Percentiles rank a stretch among this genome's conserved stretches.
Conservation (phyloP, 345 rosid species). For the Trapa incisa region DNA sequence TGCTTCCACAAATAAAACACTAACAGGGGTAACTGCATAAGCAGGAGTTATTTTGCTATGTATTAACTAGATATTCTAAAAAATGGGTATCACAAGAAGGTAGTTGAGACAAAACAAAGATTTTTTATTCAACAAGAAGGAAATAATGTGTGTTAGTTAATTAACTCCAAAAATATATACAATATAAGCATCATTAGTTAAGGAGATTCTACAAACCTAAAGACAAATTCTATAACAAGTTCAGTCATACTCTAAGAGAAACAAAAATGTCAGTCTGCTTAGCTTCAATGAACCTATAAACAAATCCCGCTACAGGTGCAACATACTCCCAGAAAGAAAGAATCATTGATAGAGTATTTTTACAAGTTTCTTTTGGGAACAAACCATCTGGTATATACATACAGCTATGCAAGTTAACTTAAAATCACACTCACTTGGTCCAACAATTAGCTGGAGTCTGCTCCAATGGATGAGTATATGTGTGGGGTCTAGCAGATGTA, state of each 20-base stretch:
- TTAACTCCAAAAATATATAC: not conserved
- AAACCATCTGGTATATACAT: too few relatives aligned
- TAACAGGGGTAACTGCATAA: not conserved
- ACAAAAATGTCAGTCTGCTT: not conserved
- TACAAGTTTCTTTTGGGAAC: not conserved
- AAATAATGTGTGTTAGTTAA: not conserved
- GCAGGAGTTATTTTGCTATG: not conserved
- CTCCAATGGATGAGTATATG: slow-evolving; percentile 32
- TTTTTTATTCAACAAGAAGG: not conserved
- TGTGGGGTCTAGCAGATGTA: slow-evolving; percentile 36
- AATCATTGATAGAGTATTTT: not conserved
- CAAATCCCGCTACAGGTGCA: not conserved
- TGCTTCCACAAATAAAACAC: not conserved
- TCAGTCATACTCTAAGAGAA: not conserved
- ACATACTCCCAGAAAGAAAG: not conserved
- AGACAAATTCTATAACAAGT: not conserved
- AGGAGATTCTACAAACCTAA: not conserved
- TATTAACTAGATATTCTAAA: not conserved
- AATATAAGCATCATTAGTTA: not conserved
- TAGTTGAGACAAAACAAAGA: not conserved
- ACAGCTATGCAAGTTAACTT: not conserved
- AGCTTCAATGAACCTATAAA: not conserved
- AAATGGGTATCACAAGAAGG: not conserved
- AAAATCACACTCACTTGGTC: slow-evolving; percentile 59
- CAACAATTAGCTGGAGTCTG: slow-evolving; percentile 44